Conservation (phyloP, 2,329 filamentous ascomycete species). For the Colletotrichum aenigma region DNA sequence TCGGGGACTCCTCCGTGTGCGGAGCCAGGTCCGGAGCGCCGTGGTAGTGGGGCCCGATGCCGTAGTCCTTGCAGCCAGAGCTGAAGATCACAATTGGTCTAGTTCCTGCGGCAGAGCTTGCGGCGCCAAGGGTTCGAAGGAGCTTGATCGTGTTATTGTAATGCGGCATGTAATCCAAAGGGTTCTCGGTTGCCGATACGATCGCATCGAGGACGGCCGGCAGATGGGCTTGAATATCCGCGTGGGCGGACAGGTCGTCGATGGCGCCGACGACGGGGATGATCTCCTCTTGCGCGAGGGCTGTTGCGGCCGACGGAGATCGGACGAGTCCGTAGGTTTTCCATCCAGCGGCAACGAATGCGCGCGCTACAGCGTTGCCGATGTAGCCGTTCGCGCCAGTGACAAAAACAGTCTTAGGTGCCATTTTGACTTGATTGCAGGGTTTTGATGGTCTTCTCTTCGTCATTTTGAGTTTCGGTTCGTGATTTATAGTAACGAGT, state of each 20-base stretch:
- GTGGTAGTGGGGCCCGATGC: conserved; percentile 35
- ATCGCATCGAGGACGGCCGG: conserved; percentile 42
- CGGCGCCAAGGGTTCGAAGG: conserved; percentile 34
- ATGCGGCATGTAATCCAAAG: conserved; percentile 42
- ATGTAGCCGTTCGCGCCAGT: conserved; percentile 55
- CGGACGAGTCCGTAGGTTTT: conserved; percentile 48
- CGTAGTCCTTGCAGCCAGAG: conserved; percentile 57
- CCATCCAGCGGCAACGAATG: conserved; percentile 51
- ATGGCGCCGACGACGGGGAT: conserved; percentile 45
- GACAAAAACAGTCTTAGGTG: conserved; percentile 41
- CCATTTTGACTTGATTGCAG: neutral
- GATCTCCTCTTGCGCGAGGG: conserved; percentile 38
- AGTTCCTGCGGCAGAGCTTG: conserved; percentile 34
- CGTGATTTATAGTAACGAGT: neutral
- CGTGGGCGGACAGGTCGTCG: conserved; percentile 32
- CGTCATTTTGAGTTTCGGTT: neutral
- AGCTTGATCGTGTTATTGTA: conserved; percentile 39
- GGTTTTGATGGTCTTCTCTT: neutral
- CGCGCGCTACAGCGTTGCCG: conserved; percentile 46
- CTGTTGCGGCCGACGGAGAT: conserved; percentile 28
- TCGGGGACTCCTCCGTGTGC: conserved; percentile 46
- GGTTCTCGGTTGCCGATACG: conserved; percentile 45
- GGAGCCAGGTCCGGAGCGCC: conserved; percentile 37
- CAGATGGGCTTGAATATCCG: conserved; percentile 27
- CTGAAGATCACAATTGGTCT: conserved; percentile 48